Evolutionary conservation across 148 eudicot species (phyloP).

Genomic region (Rhododendron molle): DNA sequence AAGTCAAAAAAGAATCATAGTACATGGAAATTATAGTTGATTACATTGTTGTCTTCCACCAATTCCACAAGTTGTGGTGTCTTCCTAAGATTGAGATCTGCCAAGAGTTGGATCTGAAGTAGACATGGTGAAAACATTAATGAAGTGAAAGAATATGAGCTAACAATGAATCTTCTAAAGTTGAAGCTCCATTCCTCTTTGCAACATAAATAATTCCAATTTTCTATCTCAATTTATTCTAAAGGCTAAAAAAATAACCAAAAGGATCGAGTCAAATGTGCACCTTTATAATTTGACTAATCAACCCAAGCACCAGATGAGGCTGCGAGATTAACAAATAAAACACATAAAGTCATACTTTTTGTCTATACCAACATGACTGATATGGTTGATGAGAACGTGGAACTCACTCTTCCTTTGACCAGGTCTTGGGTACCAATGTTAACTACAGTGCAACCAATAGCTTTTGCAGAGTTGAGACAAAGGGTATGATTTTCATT

Average conservation of each 20-base stretch:
- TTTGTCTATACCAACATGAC: constrained; percentile 4
- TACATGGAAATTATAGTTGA: not conserved
- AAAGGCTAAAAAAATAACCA: not conserved
- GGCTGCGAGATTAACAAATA: constrained; percentile 45
- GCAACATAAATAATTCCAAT: not conserved
- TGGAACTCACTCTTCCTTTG: constrained; percentile 88
- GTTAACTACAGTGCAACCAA: constrained; percentile 97
- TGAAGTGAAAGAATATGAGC: not conserved
- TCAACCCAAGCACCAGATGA: constrained; percentile 84
- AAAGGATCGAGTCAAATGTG: constrained; percentile 11
- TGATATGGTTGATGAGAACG: not conserved
- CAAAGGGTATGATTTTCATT: constrained; percentile 96
- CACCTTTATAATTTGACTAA: constrained; percentile 96
- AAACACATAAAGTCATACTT: not conserved
- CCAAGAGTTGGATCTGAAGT: constrained; percentile 79
- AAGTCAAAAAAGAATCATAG: not conserved
- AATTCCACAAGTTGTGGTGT: constrained; percentile 90
- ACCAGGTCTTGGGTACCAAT: constrained; percentile 94
- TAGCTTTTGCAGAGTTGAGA: constrained; percentile 97
- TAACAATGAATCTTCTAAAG: not conserved
- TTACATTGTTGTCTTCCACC: constrained; percentile 78
- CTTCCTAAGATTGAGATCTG: constrained; percentile 90
- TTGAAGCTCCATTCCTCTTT: constrained; percentile 3
- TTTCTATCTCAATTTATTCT: not conserved
- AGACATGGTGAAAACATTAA: constrained; percentile 7